Conservation (phyloP, 2,329 filamentous ascomycete genomes). For the Talaromyces albobiverticillius region DNA sequence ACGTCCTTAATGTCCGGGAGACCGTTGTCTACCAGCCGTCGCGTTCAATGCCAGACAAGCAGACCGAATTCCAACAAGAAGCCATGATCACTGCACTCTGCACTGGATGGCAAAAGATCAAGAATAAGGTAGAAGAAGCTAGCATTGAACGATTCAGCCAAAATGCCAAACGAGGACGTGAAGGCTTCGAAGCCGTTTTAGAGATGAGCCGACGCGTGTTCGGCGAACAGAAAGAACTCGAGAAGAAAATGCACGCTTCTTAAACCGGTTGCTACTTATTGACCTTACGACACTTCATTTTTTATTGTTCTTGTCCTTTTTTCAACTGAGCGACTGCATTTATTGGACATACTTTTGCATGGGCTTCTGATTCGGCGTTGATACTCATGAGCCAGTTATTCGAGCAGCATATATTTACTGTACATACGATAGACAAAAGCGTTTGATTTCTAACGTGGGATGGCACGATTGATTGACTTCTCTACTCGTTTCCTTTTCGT, state of each 20-base stretch:
- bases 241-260: conserved; percentile 36
- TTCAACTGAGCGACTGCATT: conserved; percentile 14
- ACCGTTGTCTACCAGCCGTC: conserved; percentile 80
- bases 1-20: conserved; percentile 87
- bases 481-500: neutral
- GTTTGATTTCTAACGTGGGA: conserved; percentile 3
- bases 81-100: conserved; percentile 92
- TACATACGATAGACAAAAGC: conserved; percentile 13
- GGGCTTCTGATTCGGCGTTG: conserved; percentile 16
- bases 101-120: conserved; percentile 95
- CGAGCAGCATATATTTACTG: conserved; percentile 10
- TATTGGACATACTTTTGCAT: conserved; percentile 12
- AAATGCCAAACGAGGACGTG: conserved; percentile 84
- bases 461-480: neutral
- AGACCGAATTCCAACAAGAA: conserved; percentile 82
- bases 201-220: conserved; percentile 92
- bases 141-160: conserved; percentile 85
- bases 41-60: conserved; percentile 46
- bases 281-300: neutral
- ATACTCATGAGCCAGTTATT: conserved; percentile 10
- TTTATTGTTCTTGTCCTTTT: conserved; percentile 17
- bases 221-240: conserved; percentile 75
- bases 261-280: conserved; percentile 21
- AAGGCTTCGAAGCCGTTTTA: conserved; percentile 92
- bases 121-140: conserved; percentile 91